Evolutionary conservation across 202 grass and related monocot species (phyloP), one percentile per base, ranked within the genome.

Genomic region (Saccharum hybrid): DNA sequence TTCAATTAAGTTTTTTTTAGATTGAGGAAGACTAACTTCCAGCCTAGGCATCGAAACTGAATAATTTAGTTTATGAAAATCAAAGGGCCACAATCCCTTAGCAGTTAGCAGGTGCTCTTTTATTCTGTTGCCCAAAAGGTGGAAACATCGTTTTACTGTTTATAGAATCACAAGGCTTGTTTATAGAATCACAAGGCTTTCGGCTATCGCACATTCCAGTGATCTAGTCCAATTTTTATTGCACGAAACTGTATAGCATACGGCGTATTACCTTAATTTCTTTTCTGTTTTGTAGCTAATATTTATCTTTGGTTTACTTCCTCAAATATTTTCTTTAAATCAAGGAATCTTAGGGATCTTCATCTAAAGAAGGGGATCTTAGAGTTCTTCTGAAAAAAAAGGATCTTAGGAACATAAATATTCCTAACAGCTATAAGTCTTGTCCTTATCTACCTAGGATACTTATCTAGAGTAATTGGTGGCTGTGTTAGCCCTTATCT

Each of bases 291-390:
- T 43, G 21, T 8, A 62, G 10, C 45, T 79, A 21, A 12, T 33
- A 28, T 63, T 16, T 14, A 65, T 56, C 71, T 78, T 81, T 64
- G 22, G 66, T 82, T 91, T 69, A 21, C 54, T 48, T 57, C 54
- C 75, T 23, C 30, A 5, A 84, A 66, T 87, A 56, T 21, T 84
- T 31, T 85, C 39, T 70, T 46, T 11, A 45, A 65, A 26, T 19
- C 6, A 3, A 78, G 31, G 36, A 48, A 84, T 75, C 66, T 57
- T 34, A 10, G 8, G 2, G 51, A 52, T 5, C 16, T 59, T 59
- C 8, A 22, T 22, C 3, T 4, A 56, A 8, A 48, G 9, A 56
- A 5, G 65, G 21, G 21, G 59, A 79, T 83, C 66, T 46, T 40
- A 12, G 10, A 54, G 16, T 19, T 54, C 52, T 21, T 56, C 19